A percentile compares a stretch with the other conserved stretches of the same genome.
phyloP scores from a whole-genome alignment of 1,284 basidiomycete genomes.

The Volvariella surrecta region DNA sequence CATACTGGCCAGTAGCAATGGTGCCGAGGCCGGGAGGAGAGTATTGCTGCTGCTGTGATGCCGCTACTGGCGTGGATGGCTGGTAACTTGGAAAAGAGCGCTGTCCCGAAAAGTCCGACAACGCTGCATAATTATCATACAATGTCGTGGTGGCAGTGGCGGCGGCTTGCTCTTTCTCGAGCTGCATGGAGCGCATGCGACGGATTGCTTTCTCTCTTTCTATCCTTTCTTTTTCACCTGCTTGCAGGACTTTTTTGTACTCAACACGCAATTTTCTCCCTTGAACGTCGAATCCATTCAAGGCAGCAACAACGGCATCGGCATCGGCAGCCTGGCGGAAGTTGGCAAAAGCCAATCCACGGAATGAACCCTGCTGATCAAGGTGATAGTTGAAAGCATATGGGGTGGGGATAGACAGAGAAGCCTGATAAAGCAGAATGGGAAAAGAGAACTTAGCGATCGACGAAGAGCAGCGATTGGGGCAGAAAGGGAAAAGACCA shows the following conservation, averaged over 20 bases:
- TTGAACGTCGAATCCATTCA: slow-evolving; percentile 94
- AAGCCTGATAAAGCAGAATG: slow-evolving; percentile 47
- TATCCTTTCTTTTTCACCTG: slow-evolving; percentile 98
- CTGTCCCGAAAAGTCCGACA: slow-evolving; percentile 45
- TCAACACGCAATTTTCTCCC: slow-evolving; percentile 98
- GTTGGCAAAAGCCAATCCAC: slow-evolving; percentile 97
- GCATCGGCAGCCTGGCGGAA: slow-evolving; percentile 90
- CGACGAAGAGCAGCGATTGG: slow-evolving; percentile 7
- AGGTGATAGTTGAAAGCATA: slow-evolving; percentile 99
- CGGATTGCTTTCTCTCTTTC: slow-evolving; percentile 98
- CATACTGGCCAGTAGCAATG: slow-evolving; percentile 55
- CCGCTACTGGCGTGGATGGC: no score
- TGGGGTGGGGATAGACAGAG: slow-evolving; percentile 92
- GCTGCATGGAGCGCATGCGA: slow-evolving; percentile 93
- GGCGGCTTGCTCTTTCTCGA: slow-evolving; percentile 64
- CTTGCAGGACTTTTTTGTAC: slow-evolving; percentile 99
- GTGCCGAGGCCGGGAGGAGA: slow-evolving; percentile 49
- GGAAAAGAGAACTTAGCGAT: slow-evolving; percentile 4
- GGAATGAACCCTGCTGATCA: slow-evolving; percentile 92
- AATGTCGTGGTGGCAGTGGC: slow-evolving; percentile 19
- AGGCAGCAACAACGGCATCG: slow-evolving; percentile 89
- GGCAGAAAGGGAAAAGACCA: slow-evolving; percentile 23
- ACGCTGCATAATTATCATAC: slow-evolving; percentile 64
- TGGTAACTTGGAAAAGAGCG: slow-evolving; percentile 57
- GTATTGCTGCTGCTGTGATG: slow-evolving; percentile 42